phyloP scores from a whole-genome alignment of 176 grass and related monocot species.

The Canna indica region DNA sequence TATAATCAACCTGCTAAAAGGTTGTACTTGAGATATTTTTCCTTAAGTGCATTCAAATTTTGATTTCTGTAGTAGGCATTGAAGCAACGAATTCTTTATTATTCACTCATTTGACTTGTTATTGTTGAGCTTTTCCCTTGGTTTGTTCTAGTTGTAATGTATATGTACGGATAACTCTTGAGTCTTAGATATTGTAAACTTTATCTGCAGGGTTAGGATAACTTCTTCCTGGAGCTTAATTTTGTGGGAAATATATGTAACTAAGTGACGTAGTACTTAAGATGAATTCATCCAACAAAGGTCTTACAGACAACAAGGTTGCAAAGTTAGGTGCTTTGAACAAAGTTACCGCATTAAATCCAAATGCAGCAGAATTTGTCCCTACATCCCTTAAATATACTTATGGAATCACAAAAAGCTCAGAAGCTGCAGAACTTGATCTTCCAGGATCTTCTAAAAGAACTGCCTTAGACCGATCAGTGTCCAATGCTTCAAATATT shows the following conservation, averaged over 20 bases:
- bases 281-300: constrained; percentile 36
- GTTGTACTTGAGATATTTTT: not conserved
- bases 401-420: constrained; percentile 40
- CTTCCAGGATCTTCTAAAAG: constrained; percentile 37
- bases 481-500: constrained; percentile 37
- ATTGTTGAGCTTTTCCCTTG: constrained; percentile 13
- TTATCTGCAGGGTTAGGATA: constrained; percentile 32
- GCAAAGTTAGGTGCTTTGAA: constrained; percentile 50
- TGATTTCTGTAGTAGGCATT: not conserved
- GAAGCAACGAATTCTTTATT: not conserved
- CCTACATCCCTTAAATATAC: constrained; percentile 75
- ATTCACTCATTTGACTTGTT: not conserved
- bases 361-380: constrained; percentile 96
- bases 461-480: constrained; percentile 37
- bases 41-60: not conserved
- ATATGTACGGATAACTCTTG: constrained; percentile 19
- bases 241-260: constrained; percentile 17
- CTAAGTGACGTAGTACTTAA: constrained; percentile 15
- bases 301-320: constrained; percentile 28
- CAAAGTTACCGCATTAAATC: constrained; percentile 68
- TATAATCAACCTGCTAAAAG: not conserved
- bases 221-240: constrained; percentile 20
- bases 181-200: constrained; percentile 10
- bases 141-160: not conserved
- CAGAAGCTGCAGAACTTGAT: constrained; percentile 24